Evolutionary conservation across 2,329 filamentous ascomycete genomes (phyloP).

Genomic region (Calonectria pauciramosa): DNA sequence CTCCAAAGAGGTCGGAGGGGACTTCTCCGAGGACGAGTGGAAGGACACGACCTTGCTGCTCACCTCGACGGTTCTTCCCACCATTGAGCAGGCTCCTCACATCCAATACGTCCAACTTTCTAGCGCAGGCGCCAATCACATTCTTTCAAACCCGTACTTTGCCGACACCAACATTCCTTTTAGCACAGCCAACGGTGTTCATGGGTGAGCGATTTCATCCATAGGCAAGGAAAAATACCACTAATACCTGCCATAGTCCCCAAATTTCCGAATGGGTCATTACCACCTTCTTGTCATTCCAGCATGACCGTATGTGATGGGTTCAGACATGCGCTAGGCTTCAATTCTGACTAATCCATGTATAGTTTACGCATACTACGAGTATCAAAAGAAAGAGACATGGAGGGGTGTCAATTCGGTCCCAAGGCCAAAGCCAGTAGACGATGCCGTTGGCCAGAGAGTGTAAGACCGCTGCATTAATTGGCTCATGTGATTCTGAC

Average conservation of each 20-base stretch:
- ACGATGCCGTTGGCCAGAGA: constrained; percentile 62
- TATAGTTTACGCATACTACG: constrained; percentile 61
- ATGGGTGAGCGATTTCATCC: constrained; percentile 57
- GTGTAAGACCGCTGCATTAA: constrained; percentile 55
- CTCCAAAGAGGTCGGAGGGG: constrained; percentile 36
- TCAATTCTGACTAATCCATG: background rate
- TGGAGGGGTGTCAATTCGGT: constrained; percentile 55
- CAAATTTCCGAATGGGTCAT: constrained; percentile 72
- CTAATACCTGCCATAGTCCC: constrained; percentile 53
- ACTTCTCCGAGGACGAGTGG: constrained; percentile 57
- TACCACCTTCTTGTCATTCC: constrained; percentile 62
- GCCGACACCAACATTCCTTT: constrained; percentile 64
- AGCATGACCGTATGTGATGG: constrained; percentile 59
- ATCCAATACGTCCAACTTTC: constrained; percentile 67
- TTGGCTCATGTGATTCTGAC: background rate
- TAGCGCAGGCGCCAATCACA: constrained; percentile 67
- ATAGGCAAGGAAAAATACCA: background rate
- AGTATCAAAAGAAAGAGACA: constrained; percentile 57
- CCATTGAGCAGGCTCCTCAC: constrained; percentile 58
- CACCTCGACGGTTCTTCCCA: constrained; percentile 59
- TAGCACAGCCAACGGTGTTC: constrained; percentile 70
- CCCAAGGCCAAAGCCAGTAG: constrained; percentile 44
- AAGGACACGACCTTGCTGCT: constrained; percentile 63
- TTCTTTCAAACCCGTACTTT: constrained; percentile 62
- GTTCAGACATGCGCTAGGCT: background rate